phyloP scores from a whole-genome alignment of 768 basidiomycete genomes.

The Lentinula aciculospora region DNA sequence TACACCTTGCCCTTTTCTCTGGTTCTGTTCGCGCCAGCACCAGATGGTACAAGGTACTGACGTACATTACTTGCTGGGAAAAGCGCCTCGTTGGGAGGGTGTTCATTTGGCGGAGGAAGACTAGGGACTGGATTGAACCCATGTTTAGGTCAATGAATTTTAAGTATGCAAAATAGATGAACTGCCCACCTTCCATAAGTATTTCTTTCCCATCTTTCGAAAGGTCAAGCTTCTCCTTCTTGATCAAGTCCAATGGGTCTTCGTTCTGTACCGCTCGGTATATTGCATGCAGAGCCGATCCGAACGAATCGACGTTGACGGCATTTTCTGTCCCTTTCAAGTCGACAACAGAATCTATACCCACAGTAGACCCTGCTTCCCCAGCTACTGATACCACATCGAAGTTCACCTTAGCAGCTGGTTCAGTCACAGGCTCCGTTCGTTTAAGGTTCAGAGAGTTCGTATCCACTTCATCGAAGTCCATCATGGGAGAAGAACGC shows the following conservation, averaged over 20 bases:
- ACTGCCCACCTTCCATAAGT: conserved; percentile 51
- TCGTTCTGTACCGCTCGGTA: background rate
- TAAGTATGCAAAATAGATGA: background rate
- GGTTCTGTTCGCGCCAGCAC: background rate
- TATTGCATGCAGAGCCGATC: background rate
- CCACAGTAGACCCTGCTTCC: background rate
- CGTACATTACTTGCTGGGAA: conserved; percentile 20
- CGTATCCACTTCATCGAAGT: background rate
- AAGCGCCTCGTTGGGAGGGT: conserved; percentile 24
- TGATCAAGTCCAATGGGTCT: conserved; percentile 33
- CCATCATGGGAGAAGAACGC: background rate
- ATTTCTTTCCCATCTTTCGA: conserved; percentile 26
- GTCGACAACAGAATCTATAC: background rate
- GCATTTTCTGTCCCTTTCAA: background rate
- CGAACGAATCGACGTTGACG: background rate
- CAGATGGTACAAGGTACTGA: background rate
- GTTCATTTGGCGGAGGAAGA: conserved; percentile 48
- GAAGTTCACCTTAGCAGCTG: background rate
- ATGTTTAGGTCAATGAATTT: background rate
- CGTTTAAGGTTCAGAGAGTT: background rate
- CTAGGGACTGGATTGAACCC: conserved; percentile 39
- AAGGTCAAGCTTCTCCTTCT: conserved; percentile 53
- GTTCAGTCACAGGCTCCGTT: background rate
- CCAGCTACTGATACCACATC: background rate
- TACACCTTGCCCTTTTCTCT: conserved; percentile 3